Evolutionary conservation across 768 basidiomycete species (phyloP).

Genomic region (Amanita pallidorosea): DNA sequence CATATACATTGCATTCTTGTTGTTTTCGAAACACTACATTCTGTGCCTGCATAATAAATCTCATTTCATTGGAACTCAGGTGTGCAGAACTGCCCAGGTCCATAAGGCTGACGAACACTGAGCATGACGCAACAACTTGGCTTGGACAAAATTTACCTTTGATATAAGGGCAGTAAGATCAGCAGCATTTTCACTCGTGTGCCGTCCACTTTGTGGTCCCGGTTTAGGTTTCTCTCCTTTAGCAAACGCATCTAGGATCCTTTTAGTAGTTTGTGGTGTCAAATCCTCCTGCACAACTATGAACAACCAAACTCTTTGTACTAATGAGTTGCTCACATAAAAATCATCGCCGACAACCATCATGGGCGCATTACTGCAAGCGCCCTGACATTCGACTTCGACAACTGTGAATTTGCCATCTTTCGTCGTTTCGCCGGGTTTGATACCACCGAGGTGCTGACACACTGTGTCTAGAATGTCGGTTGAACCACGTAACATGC

Average conservation of each 20-base stretch:
- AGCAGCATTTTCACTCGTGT: constrained; percentile 88
- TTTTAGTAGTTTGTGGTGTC: constrained; percentile 65
- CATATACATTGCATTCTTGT: not conserved
- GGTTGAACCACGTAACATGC: constrained; percentile 89
- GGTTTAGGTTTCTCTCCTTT: constrained; percentile 82
- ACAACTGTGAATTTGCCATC: constrained; percentile 96
- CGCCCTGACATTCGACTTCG: constrained; percentile 98
- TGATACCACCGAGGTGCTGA: constrained; percentile 71
- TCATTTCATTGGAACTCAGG: constrained; percentile 69
- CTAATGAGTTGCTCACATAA: constrained; percentile 49
- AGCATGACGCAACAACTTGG: constrained; percentile 4
- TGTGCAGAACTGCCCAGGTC: constrained; percentile 82
- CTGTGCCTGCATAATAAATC: constrained; percentile 7
- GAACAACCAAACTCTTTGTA: constrained; percentile 5
- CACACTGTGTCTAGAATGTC: constrained; percentile 82
- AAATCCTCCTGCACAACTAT: constrained; percentile 60
- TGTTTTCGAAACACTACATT: not conserved
- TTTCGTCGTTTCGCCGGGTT: constrained; percentile 86
- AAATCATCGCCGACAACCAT: constrained; percentile 93
- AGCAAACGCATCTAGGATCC: constrained; percentile 68
- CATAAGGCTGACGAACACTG: constrained; percentile 58
- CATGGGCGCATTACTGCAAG: constrained; percentile 98
- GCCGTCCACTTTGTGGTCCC: constrained; percentile 85
- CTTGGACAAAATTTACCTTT: constrained; percentile 39
- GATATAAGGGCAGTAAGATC: constrained; percentile 72